A percentile compares a stretch with the other conserved stretches of the same genome.
These are phyloP conservation scores for Agapanthus africanus DNA, from an alignment of 106 monocot species.

Conservation along the genomic window DNA sequence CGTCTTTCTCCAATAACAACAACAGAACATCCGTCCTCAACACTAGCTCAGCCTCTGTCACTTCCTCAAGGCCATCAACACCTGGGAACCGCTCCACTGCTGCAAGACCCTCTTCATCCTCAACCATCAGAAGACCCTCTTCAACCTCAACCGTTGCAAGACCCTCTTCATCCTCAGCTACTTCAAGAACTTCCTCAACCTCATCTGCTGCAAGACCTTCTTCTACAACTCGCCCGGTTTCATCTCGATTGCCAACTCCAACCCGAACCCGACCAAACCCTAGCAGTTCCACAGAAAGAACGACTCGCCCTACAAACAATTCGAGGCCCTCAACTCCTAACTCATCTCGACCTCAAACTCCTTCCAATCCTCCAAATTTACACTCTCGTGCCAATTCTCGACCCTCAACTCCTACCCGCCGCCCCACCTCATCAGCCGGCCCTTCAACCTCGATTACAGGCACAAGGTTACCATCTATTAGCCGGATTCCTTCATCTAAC, in stretches of 20 bases:
- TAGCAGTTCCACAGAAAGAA: constrained; percentile 14
- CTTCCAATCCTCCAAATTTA: constrained; percentile 27
- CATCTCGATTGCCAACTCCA: constrained; percentile 34
- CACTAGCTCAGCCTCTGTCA: constrained; percentile 54
- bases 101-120: constrained; percentile 34
- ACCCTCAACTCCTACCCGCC: constrained; percentile 63
- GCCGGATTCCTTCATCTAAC: constrained; percentile 25
- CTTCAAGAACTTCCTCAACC: constrained; percentile 11
- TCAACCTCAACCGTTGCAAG: neutral
- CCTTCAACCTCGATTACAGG: constrained; percentile 14
- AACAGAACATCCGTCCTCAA: constrained; percentile 49
- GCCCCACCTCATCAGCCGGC: constrained; percentile 15
- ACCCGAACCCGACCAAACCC: constrained; percentile 40
- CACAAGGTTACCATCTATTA: constrained; percentile 43
- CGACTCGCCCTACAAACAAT: constrained; percentile 7
- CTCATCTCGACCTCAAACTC: constrained; percentile 10
- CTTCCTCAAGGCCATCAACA: constrained; percentile 77
- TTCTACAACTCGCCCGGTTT: constrained; percentile 22
- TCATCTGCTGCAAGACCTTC: constrained; percentile 22
- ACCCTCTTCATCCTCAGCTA: constrained; percentile 22
- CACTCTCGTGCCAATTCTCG: constrained; percentile 37
- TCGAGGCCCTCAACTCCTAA: constrained; percentile 18
- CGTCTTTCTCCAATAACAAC: constrained; percentile 32
- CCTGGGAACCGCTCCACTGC: constrained; percentile 35
- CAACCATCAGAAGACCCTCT: constrained; percentile 10